phyloP scores from a whole-genome alignment of 2,329 filamentous ascomycete genomes.

The Hymenoscyphus repandus region DNA sequence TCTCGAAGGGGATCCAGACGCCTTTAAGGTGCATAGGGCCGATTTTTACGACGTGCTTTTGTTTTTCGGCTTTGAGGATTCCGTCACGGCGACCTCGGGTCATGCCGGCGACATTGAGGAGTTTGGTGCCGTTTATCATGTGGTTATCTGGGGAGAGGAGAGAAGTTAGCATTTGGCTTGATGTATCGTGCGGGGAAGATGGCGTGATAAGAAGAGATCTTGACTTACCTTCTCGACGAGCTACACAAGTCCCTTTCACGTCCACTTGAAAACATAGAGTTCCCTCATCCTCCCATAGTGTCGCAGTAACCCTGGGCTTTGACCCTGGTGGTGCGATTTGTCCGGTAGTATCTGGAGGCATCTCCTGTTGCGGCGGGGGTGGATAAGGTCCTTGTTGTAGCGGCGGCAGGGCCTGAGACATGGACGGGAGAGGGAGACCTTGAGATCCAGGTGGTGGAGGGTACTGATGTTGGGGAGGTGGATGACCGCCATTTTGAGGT shows the following conservation, averaged over 20 bases:
- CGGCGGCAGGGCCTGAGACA: constrained; percentile 13
- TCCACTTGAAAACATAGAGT: constrained; percentile 97
- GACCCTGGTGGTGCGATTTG: constrained; percentile 87
- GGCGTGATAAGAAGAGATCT: neutral
- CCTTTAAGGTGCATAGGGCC: constrained; percentile 98
- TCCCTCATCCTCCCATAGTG: constrained; percentile 94
- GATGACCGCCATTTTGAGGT: constrained; percentile 6
- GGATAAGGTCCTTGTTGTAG: constrained; percentile 2
- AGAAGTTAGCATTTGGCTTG: neutral
- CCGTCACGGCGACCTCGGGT: constrained; percentile 89
- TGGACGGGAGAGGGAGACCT: constrained; percentile 18
- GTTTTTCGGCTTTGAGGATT: constrained; percentile 95
- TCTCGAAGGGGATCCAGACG: constrained; percentile 95
- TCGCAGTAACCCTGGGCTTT: constrained; percentile 95
- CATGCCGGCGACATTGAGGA: constrained; percentile 96
- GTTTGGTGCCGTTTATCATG: constrained; percentile 97
- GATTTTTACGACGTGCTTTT: constrained; percentile 95
- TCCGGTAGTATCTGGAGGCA: constrained; percentile 64
- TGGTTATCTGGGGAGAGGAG: constrained; percentile 67
- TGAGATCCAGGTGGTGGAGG: constrained; percentile 10
- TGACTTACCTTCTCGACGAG: constrained; percentile 75
- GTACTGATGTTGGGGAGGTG: constrained; percentile 11
- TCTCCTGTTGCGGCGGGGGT: constrained; percentile 10
- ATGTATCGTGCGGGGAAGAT: neutral
- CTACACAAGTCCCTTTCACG: constrained; percentile 90